Evolutionary conservation across 2,329 filamentous ascomycete genomes (phyloP), one percentile per base, ranked within the genome.

Genomic region (Cladosporium sp.): DNA sequence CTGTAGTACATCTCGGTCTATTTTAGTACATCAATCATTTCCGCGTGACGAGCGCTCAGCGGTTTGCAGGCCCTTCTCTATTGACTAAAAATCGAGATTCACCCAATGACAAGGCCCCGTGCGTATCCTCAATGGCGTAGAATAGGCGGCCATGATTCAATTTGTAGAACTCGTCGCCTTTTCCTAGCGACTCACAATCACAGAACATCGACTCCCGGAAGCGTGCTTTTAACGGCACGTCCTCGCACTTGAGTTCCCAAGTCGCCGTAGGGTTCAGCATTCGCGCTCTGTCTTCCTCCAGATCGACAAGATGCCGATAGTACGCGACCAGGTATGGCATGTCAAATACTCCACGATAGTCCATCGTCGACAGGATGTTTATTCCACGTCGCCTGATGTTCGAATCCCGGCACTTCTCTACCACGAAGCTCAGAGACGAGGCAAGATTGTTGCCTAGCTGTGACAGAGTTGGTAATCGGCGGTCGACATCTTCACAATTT

Each of bases 271-370:
- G 5, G 4, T 20, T 38, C 25, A 39, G 2, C 4, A 13, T 15
- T 38, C 42, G 32, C 35, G 49, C 33, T 18, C 39, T 27, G 32
- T 7, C 15, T 18, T 52, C 43, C 43, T 53, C 51, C 18, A 43
- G 27, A n/a, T 42, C 38, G 15, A 53, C 33, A 2, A 53, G 13
- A 15, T 43, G 38, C 36, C 48, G 32, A 18, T 47, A 47, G 35
- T 51, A 51, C 3, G 51, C 35, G 3, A 43, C 43, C 15, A 53
- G 25, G 18, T 47, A 53, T 16, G 41, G 48, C 13, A 33, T 48
- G 13, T 53, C 51, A n/a, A 53, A 53, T 20, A 53, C 43, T 16
- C 51, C 51, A n/a, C 33, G 38, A 16, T 51, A 18, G 22, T 53
- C 48, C 8, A 53, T 38, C 6, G 15, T 4, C 8, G 25, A 19